Evolutionary conservation across 1,284 basidiomycete genomes (phyloP), one percentile per base, ranked within the genome.

Genomic region (Peniophora sp.): DNA sequence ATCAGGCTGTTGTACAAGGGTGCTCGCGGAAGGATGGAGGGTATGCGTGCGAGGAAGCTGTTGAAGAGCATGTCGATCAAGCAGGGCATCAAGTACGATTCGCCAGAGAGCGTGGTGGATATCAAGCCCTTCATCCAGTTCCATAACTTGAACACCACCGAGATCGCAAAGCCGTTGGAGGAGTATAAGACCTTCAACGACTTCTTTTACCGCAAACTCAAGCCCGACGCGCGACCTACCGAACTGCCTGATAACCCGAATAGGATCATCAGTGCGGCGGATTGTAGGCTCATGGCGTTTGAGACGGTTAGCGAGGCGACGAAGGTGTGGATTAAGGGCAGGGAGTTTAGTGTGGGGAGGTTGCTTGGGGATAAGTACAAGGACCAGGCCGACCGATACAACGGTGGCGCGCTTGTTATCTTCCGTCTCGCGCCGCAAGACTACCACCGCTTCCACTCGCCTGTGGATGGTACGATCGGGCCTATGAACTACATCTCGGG

Each of bases 361-460:
- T 72, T 99, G 38, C 76, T 99, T 0, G 95, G 95, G 0, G 85
- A 90, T 6, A 70, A 70, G 8, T 92, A 92, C 65, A 79, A 80
- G 52, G 71, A 76, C 20, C 78, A 87, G 50, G 77, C 78, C 1
- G 79, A 85, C 1, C 74, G 75, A 34, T 97, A 89, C 62, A 69
- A 75, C 3, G 87, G 89, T 12, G 95, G 94, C 2, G 81, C 83
- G 1, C 63, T 89, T 46, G 87, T 79, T 2, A 95, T 97, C 55
- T 97, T 97, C 71, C 77, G 93, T 38, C 73, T 97, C n/a, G 93
- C 93, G 1, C 93, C 94, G 0, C 93, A 94, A 65, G 94, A 97
- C 64, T 99, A 99, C 62, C 96, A 99, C 67, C 85, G 96, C 0
- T 98, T 95, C 77, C 95, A 98, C 65, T 85, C 84, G 0, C 93